Evolutionary conservation across 2,329 filamentous ascomycete species (phyloP), one percentile per base, ranked within the genome.

Genomic region (Exophiala sp.): DNA sequence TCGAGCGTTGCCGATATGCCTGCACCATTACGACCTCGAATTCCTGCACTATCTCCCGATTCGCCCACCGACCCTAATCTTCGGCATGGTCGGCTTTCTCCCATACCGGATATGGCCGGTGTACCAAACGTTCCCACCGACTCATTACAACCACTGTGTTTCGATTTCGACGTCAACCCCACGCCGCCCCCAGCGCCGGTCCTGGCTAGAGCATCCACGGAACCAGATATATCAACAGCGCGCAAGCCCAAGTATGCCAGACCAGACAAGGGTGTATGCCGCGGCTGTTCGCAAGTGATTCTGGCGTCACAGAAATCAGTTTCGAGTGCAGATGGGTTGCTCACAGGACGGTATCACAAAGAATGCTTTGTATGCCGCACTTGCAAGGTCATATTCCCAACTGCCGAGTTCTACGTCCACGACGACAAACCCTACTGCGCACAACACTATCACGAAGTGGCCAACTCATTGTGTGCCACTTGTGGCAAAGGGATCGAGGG

Each of bases 291-390:
- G 3, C 76, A 87, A 42, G 75, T 80, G 5, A 97, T 99, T 64
- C 82, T 84, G 41, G 92, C 91, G 16, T 48, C 49, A 33, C 59
- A 64, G 43, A 97, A 96, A 73, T 96, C 91, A 1, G 85, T 99
- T 54, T 95, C 92, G 33, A 95, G 91, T 11, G 91, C 91, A 0
- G 94, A 96, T 64, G 94, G 94, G 12, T 86, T 91, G 20, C 77
- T 99, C 20, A 95, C 89, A 0, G 94, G 94, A 8, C 86, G 91
- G 59, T 99, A 96, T 70, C 94, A 99, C 77, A 95, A 95, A 70
- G 82, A 87, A 3, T 99, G 92, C 70, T 97, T 99, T 68, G 88
- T 92, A 9, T 99, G 94, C 78, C 82, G 84, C 3, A 91, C 87
- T 1, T 99, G 94, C 74, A 77, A 78, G 9, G 80, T 85, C 50